Base-by-base conservation (phyloP, 78 protist genomes). In the Creolimax fragrantissima region DNA sequence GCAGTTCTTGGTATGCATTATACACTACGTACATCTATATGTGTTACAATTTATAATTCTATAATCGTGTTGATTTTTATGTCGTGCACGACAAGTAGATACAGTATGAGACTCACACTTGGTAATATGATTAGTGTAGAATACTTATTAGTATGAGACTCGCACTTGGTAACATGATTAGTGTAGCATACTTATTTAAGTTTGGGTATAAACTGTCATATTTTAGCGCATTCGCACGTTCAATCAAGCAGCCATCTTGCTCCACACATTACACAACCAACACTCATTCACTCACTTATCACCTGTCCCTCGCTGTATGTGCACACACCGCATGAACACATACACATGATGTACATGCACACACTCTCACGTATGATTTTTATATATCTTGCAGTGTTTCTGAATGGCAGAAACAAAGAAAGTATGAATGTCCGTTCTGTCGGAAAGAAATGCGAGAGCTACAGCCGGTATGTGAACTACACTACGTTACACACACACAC, bases 381-480 rank as follows among this genome's bases (percentile, higher is more conserved):
- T 84, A 32, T 24, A n/a, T 41, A n/a, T 24, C 45, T 32, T 0
- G 37, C 86, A 83, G 86, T 83, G 7, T 83, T 6, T 24, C 42
- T 6, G 86, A 83, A 41, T 83, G 86, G 86, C 86, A 83, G 86
- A 83, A 83, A 24, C 86, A 83, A 11, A 32, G 41, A 5, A 83
- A 83, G 86, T 39, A 83, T 41, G 86, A 35, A 41, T 83, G 86
- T 41, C 86, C 86, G 6, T 83, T 83, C 86, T 83, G 86, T 24
- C 86, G 86, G 86, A 6, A 83, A 32, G 86, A 83, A 41, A 83
- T 83, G 42, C 5, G 86, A 83, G 86, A 83, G 74, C 74, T 58
- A 24, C 74, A 58, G 24, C 24, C 74, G 74, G 74, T 58, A n/a
- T n/a, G n/a, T n/a, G n/a, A n/a, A n/a, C n/a, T n/a, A n/a, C n/a